Base-by-base conservation (phyloP, 805 yeast genomes). In the Kuraishia ogatae region DNA sequence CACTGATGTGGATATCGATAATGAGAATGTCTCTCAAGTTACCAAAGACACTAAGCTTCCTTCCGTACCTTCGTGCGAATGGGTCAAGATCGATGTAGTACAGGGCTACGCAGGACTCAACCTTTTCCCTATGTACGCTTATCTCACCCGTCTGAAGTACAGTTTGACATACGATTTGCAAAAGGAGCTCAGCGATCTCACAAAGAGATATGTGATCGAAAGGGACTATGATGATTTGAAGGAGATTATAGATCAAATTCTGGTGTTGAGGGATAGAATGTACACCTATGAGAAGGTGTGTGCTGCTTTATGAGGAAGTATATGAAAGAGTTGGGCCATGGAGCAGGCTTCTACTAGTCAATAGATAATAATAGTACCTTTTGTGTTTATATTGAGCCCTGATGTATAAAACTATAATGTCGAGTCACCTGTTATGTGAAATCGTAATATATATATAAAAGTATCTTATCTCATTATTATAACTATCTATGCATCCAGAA, bases 31-130 rank as follows among this genome's bases (percentile, higher is more conserved):
- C 19, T 52, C 54, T 47, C 39, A 39, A 13, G 10, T 58, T 55
- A n/a, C 24, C 43, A 10, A 50, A 43, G 53, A 49, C 19, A 46
- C 21, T 29, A 56, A 60, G 11, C 54, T 71, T 2, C 66, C 73
- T 3, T 56, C 58, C 23, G 59, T 66, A 24, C 60, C 63, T 19
- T 62, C 65, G 0, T 64, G 64, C 29, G 66, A 70, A 51, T 84
- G 88, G 87, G 62, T 67, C 15, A 64, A 71, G 52, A 55, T 79
- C 24, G 71, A 68, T 2, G 60, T 71, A 0, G 64, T 78, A 21
- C 58, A 69, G 11, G 78, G 75, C 1, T 80, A 71, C 57, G 59
- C 64, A 2, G 78, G 82, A 3, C 6, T 35, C 6, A 35, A 35
- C 43, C 43, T 35, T 35, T 35, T 35, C 17, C 43, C 43, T 17